Evolutionary conservation across 1,284 basidiomycete species (phyloP).

Genomic region (Earliella scabrosa): DNA sequence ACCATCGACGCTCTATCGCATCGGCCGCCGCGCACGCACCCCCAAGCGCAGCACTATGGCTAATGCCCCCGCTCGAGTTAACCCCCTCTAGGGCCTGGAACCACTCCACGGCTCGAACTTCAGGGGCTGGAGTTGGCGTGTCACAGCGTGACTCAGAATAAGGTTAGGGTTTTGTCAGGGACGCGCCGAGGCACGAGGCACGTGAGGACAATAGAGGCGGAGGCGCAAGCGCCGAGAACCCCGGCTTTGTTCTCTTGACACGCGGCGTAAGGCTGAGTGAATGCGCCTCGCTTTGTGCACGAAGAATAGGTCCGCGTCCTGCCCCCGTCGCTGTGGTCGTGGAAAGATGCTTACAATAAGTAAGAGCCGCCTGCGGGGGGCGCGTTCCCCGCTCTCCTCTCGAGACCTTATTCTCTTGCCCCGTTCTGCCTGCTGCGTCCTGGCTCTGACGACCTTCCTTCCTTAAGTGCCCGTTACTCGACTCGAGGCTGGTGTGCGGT

Average conservation of each 20-base stretch:
- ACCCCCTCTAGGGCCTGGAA: neutral
- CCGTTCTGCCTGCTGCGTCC: slow-evolving; percentile 1
- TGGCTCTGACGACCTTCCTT: slow-evolving; percentile 10
- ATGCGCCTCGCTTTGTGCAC: slow-evolving; percentile 5
- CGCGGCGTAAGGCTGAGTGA: neutral
- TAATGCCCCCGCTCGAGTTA: neutral
- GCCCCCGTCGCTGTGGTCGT: neutral
- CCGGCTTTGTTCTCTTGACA: slow-evolving; percentile 10
- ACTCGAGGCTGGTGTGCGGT: slow-evolving; percentile 17
- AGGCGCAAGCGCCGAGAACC: neutral
- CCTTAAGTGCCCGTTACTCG: neutral
- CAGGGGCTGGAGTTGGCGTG: slow-evolving; percentile 1
- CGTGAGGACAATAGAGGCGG: slow-evolving; percentile 23
- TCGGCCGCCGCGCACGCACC: neutral
- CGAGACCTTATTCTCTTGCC: slow-evolving; percentile 10
- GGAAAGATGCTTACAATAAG: slow-evolving; percentile 10
- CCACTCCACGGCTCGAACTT: slow-evolving; percentile 14
- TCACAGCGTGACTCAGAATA: slow-evolving; percentile 13
- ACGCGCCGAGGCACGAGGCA: slow-evolving; percentile 5
- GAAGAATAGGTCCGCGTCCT: slow-evolving; percentile 12
- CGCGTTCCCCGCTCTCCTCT: slow-evolving; percentile 1
- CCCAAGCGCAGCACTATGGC: neutral
- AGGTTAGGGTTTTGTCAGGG: slow-evolving; percentile 10
- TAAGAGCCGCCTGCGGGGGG: neutral
- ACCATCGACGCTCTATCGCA: neutral